These are phyloP conservation scores for Biancaea sappan DNA, from an alignment of 306 rosid species.

Conservation along the genomic window DNA sequence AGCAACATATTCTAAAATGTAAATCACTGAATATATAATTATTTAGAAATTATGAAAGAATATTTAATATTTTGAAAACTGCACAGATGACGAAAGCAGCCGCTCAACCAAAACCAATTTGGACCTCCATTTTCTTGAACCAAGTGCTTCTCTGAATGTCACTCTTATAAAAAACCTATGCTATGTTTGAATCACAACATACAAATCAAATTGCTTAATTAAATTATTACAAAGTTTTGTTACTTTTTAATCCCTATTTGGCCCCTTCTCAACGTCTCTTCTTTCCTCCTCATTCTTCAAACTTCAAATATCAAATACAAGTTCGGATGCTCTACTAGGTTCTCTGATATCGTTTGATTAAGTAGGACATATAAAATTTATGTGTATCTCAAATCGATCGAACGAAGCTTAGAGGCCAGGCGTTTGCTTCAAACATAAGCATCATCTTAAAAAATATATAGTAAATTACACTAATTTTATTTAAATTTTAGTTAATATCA, in stretches of 20 bases:
- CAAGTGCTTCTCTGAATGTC: constrained; percentile 32
- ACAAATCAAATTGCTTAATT: constrained; percentile 33
- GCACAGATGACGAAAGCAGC: constrained; percentile 55
- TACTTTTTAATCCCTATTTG: constrained; percentile 42
- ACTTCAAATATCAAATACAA: background rate
- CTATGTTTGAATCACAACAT: constrained; percentile 43
- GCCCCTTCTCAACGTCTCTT: constrained; percentile 60
- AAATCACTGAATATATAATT: background rate
- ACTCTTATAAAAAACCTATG: constrained; percentile 18
- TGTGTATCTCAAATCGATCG: too few species aligned
- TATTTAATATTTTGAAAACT: background rate
- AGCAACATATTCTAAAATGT: background rate
- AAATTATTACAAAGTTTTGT: constrained; percentile 31
- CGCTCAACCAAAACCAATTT: constrained; percentile 38
- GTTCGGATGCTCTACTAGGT: too few species aligned
- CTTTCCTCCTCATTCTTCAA: constrained; percentile 33
- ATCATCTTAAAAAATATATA: too few species aligned
- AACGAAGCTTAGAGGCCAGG: too few species aligned
- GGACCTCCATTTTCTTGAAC: constrained; percentile 39
- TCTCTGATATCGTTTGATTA: too few species aligned
- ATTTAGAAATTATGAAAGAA: background rate
- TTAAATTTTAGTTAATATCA: too few species aligned
- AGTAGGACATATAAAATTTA: too few species aligned
- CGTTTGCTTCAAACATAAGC: too few species aligned
- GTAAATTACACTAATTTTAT: too few species aligned